Conservation (phyloP, 176 grass and related monocot species). For the Phragmites australis region DNA sequence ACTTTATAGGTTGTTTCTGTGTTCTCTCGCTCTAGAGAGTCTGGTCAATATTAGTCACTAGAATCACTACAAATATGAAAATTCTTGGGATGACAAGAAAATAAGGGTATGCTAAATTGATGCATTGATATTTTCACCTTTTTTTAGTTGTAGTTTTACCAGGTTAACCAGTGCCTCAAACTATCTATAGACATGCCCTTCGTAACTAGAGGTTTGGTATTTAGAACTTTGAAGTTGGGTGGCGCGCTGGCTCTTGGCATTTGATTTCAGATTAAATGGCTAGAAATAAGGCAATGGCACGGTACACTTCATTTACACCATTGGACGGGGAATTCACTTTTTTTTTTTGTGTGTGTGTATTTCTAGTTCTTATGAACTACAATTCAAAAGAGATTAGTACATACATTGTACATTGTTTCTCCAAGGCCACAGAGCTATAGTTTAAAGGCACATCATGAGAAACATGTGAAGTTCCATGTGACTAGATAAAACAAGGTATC, state of each 20-base stretch:
- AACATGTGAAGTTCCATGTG: slow-evolving; percentile 36
- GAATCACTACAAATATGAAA: neutral
- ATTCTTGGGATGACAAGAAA: neutral
- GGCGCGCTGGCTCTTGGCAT: neutral
- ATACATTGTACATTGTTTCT: slow-evolving; percentile 7
- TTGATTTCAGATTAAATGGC: slow-evolving; percentile 3
- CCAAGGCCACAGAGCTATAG: neutral
- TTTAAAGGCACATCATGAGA: slow-evolving; percentile 41
- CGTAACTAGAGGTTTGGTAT: neutral
- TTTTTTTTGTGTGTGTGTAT: too few species aligned
- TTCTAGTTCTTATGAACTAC: too few species aligned
- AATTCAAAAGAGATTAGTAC: slow-evolving; percentile 23
- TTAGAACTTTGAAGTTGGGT: slow-evolving; percentile 15
- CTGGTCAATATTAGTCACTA: neutral
- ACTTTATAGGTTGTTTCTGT: neutral
- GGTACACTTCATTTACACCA: neutral
- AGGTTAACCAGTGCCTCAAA: slow-evolving; percentile 14
- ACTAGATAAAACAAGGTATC: slow-evolving; percentile 38
- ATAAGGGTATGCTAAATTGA: neutral
- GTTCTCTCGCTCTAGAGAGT: slow-evolving; percentile 2
- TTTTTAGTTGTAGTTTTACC: neutral
- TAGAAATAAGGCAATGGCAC: neutral
- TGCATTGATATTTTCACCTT: neutral
- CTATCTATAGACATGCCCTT: neutral
- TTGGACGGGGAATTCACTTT: neutral